Base-by-base conservation (phyloP, 495 filamentous ascomycete genomes). In the Penicillium malachiteum region DNA sequence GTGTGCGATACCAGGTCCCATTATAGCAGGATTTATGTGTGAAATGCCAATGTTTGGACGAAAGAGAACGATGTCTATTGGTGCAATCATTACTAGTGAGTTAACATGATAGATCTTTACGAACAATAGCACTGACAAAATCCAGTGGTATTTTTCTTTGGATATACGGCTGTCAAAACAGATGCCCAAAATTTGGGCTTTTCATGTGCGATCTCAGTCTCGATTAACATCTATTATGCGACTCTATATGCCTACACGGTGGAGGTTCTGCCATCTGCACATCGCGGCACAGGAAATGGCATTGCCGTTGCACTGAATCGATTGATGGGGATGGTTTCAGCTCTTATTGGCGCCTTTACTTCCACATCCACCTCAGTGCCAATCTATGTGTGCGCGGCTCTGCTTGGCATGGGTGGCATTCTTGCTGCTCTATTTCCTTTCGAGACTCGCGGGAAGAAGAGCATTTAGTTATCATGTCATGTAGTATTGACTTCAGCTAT, bases 181-280 rank as follows among this genome's bases (percentile, higher is more conserved):
- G 53, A 60, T 0, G 69, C 71, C 3, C 68, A 77, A 60, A 78
- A 77, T 52, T 31, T 78, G 8, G 71, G 74, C 1, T 66, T 76
- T 5, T 67, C 66, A 4, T 69, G 69, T 14, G 73, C 74, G 0
- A 78, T 78, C 34, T 70, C 68, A 0, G 72, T 73, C 0, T 65
- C 71, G 2, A 71, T 70, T 17, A 73, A 77, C 49, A 78, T 79
- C 37, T 79, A 76, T 62, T 79, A 79, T 45, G 73, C 69, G 9
- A 76, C 73, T 2, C 69, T 77, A 0, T 78, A 78, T 50, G 75
- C 74, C 8, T 78, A 77, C 50, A 78, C 75, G 0, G 72, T 74
- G 3, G 75, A 78, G 43, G 71, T 78, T 21, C 47, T 77, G 13
- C 75, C 75, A 5, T 62, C 58, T 39, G 74, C 75, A 7, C 75